Conservation (phyloP, 495 filamentous ascomycete genomes). For the Symbiotaphrina buchneri region DNA sequence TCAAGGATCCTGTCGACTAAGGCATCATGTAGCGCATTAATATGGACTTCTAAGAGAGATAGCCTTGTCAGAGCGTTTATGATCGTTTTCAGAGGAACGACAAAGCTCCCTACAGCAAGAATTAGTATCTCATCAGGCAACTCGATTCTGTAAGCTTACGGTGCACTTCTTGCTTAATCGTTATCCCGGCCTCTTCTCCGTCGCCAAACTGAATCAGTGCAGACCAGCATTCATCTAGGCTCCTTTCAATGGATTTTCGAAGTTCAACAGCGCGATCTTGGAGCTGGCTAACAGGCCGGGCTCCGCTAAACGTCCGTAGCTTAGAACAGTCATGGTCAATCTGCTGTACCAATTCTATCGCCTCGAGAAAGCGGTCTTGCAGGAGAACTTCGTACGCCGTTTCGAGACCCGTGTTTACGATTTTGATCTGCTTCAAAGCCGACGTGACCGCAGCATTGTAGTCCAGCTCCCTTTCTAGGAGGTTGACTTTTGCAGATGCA, state of each 20-base stretch:
- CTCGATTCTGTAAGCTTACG: too few species aligned
- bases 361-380: slow-evolving; percentile 8
- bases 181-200: slow-evolving; percentile 6
- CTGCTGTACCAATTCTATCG: slow-evolving; percentile 21
- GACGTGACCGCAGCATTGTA: slow-evolving; percentile 50
- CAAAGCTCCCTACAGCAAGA: too few species aligned
- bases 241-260: slow-evolving; percentile 10
- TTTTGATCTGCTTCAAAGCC: slow-evolving; percentile 34
- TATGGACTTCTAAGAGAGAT: slow-evolving; percentile 7
- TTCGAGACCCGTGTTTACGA: slow-evolving; percentile 20
- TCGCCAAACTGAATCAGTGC: slow-evolving; percentile 12
- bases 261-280: slow-evolving; percentile 10
- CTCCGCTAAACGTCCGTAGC: slow-evolving; percentile 10
- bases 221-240: slow-evolving; percentile 15
- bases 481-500: slow-evolving; percentile 39
- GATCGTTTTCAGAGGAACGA: background rate
- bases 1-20: slow-evolving; percentile 12
- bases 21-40: slow-evolving; percentile 9
- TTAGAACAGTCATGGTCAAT: slow-evolving; percentile 18
- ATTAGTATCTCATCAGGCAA: too few species aligned
- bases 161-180: slow-evolving; percentile 10
- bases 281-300: slow-evolving; percentile 14
- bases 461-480: slow-evolving; percentile 50
- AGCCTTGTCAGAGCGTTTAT: slow-evolving; percentile 11
- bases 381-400: slow-evolving; percentile 13